These are phyloP conservation scores for Colletotrichum eleusines DNA, from an alignment of 2,329 filamentous ascomycete species.

Conservation along the genomic window DNA sequence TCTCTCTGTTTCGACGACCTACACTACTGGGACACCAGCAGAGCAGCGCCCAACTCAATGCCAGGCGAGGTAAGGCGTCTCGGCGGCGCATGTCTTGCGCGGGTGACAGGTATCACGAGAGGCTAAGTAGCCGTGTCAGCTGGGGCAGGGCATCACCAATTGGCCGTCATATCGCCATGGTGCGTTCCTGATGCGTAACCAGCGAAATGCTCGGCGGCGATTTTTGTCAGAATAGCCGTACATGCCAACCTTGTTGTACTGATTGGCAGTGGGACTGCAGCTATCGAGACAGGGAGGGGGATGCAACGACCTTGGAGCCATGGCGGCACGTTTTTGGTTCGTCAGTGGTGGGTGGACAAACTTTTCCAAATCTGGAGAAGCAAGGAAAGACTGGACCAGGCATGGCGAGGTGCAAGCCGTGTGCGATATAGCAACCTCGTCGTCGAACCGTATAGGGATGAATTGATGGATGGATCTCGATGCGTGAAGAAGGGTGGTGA, in stretches of 20 bases:
- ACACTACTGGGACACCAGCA: neutral
- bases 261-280: constrained; percentile 30
- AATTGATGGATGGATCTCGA: too few relatives aligned
- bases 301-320: neutral
- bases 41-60: constrained; percentile 4
- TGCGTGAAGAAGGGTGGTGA: neutral
- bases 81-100: neutral
- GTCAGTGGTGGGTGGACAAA: neutral
- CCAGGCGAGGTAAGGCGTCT: constrained; percentile 10
- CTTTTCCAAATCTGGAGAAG: neutral
- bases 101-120: constrained; percentile 23
- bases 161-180: constrained; percentile 3
- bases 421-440: constrained; percentile 16
- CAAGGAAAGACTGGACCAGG: constrained; percentile 3
- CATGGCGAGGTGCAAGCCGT: constrained; percentile 7
- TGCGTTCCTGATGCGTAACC: constrained; percentile 8
- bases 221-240: neutral
- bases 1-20: neutral
- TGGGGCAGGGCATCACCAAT: constrained; percentile 4
- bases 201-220: neutral
- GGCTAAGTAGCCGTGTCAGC: constrained; percentile 8
- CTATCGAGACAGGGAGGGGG: constrained; percentile 4
- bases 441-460: neutral
- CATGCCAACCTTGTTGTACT: neutral
- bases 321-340: constrained; percentile 25